Conservation (phyloP, 164 flowering plant species). For the Nelumbo lutea region DNA sequence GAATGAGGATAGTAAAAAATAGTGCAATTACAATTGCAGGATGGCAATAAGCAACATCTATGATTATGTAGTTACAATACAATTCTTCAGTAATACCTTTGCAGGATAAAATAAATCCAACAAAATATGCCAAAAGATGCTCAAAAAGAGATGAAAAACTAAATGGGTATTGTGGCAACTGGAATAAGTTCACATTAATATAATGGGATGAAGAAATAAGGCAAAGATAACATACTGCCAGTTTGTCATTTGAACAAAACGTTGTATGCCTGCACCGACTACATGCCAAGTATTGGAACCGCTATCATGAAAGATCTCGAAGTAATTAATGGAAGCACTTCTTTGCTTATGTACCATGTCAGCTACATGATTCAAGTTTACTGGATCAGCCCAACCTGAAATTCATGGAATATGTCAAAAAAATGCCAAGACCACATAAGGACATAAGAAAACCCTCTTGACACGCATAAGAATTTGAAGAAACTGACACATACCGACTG, state of each 20-base stretch:
- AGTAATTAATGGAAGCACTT: slow-evolving; percentile 70
- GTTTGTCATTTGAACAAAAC: slow-evolving; percentile 97
- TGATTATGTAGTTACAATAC: not conserved
- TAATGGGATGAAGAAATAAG: not conserved
- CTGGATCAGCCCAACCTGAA: slow-evolving; percentile 35
- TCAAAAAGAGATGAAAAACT: not conserved
- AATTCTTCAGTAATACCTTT: not conserved
- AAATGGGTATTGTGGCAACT: no score
- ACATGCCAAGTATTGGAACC: slow-evolving; percentile 66
- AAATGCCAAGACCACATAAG: not conserved
- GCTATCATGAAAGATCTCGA: slow-evolving; percentile 62
- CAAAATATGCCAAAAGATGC: not conserved
- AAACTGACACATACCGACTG: not conserved
- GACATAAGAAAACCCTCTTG: not conserved
- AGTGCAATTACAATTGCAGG: not conserved
- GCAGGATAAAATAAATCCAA: not conserved
- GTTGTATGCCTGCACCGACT: slow-evolving; percentile 76
- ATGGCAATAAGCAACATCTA: not conserved
- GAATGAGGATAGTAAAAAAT: not conserved
- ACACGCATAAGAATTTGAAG: not conserved
- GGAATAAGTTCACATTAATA: no score
- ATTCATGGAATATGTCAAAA: slow-evolving; percentile 3
- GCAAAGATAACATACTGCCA: slow-evolving; percentile 61
- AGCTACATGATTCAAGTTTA: slow-evolving; percentile 73
- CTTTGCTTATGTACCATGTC: slow-evolving; percentile 64